phyloP scores from a whole-genome alignment of 1,284 basidiomycete genomes.

The Mycosarcoma mackinlayi region DNA sequence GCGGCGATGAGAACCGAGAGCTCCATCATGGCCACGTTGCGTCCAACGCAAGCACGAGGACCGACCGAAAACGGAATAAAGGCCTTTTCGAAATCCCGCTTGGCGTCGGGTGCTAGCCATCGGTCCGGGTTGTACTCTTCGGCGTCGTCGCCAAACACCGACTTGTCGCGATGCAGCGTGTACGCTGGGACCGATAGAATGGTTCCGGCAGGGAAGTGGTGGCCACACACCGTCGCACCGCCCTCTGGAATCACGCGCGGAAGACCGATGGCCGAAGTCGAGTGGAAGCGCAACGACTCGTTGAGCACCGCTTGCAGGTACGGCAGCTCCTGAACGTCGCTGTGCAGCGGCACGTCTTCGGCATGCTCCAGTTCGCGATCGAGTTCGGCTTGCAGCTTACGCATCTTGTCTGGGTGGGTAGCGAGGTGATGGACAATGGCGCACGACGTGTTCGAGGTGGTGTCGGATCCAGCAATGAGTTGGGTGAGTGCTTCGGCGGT shows the following conservation, averaged over 20 bases:
- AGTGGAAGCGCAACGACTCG: conserved; percentile 83
- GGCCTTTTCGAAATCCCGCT: conserved; percentile 56
- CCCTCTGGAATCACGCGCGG: conserved; percentile 54
- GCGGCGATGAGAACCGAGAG: conserved; percentile 54
- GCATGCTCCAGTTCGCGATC: conserved; percentile 72
- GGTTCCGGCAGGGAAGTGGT: conserved; percentile 75
- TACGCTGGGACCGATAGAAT: conserved; percentile 71
- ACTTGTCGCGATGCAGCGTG: conserved; percentile 79
- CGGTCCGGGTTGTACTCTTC: conserved; percentile 78
- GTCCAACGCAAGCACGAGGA: conserved; percentile 60
- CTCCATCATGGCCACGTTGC: conserved; percentile 62
- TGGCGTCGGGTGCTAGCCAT: conserved; percentile 76
- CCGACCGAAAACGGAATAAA: conserved; percentile 61
- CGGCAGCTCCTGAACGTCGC: conserved; percentile 58
- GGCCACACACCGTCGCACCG: conserved; percentile 53
- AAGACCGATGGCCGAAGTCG: conserved; percentile 79
- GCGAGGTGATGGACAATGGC: conserved; percentile 83
- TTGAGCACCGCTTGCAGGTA: conserved; percentile 81
- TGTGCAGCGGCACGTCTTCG: conserved; percentile 55
- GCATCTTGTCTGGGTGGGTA: conserved; percentile 75
- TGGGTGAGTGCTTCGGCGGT: conserved; percentile 86
- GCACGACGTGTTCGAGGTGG: conserved; percentile 60
- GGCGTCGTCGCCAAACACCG: conserved; percentile 81
- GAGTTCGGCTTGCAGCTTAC: conserved; percentile 81
- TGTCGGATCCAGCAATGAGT: conserved; percentile 75